Evolutionary conservation across 1,284 basidiomycete genomes (phyloP).

Genomic region (Trichosporon sp.): DNA sequence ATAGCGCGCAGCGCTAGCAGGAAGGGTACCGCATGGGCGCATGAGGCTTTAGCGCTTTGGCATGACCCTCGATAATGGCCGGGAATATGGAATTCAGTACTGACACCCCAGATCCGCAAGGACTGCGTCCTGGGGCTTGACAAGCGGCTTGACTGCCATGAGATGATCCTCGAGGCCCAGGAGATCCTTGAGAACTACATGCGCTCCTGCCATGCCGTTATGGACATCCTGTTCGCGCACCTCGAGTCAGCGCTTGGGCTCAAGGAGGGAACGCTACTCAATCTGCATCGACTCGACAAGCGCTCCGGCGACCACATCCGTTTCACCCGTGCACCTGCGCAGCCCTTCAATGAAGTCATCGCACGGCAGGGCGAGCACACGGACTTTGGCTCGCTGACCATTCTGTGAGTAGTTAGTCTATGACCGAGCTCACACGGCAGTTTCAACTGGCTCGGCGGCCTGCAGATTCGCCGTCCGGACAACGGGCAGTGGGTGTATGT

Average conservation of each 20-base stretch:
- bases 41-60: too few species aligned
- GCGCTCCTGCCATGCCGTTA: constrained; percentile 47
- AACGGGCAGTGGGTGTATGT: constrained; percentile 64
- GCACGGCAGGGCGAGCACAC: constrained; percentile 26
- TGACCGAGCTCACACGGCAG: neutral
- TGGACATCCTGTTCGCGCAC: constrained; percentile 54
- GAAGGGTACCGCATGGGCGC: neutral
- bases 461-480: constrained; percentile 61
- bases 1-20: neutral
- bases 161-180: constrained; percentile 18
- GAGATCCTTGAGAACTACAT: constrained; percentile 19
- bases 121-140: constrained; percentile 25
- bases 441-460: constrained; percentile 60
- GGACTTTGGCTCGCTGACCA: constrained; percentile 28
- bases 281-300: constrained; percentile 52
- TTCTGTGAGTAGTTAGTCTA: neutral
- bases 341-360: constrained; percentile 14
- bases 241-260: constrained; percentile 59
- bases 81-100: neutral
- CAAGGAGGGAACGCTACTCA: constrained; percentile 52
- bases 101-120: constrained; percentile 23
- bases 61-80: too few species aligned
- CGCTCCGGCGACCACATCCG: constrained; percentile 59
- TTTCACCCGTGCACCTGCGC: constrained; percentile 52
- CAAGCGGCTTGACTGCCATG: constrained; percentile 15